A percentile compares a stretch with the other conserved stretches of the same genome.
Conservation (phyloP, 2,329 filamentous ascomycete genomes). For the Fusarium fujikuroi region DNA sequence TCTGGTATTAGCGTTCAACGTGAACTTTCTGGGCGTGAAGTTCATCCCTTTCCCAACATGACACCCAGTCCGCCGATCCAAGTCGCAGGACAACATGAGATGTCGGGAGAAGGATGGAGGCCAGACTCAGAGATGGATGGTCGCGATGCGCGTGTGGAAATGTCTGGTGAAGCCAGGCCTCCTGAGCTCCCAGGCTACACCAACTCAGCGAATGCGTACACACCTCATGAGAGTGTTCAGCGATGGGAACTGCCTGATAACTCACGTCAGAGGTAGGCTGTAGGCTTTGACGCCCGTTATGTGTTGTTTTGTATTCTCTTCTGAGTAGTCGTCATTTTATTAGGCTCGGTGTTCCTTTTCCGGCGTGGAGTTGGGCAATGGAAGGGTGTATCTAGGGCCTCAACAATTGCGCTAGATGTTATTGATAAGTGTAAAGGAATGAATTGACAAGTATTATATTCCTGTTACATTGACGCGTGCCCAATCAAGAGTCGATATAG, state of each 20-base stretch:
- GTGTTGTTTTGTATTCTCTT: not conserved
- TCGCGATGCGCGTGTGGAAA: constrained; percentile 29
- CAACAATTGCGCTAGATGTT: not conserved
- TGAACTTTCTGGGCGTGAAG: constrained; percentile 30
- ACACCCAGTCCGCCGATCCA: constrained; percentile 31
- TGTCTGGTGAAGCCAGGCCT: constrained; percentile 27
- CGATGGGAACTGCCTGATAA: constrained; percentile 42
- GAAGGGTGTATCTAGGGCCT: not conserved
- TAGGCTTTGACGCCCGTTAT: accelerated
- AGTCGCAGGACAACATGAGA: constrained; percentile 39
- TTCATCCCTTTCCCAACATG: constrained; percentile 21
- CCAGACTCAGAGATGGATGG: constrained; percentile 39
- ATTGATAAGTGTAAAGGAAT: not conserved
- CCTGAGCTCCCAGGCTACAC: constrained; percentile 29
- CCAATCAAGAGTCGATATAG: too few species aligned
- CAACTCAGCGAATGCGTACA: constrained; percentile 27
- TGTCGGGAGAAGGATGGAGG: constrained; percentile 30
- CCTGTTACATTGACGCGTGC: too few species aligned
- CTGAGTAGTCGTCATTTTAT: not conserved
- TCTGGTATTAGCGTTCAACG: constrained; percentile 22
- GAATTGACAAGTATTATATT: not conserved
- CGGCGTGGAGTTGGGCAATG: not conserved
- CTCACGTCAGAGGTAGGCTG: constrained; percentile 4
- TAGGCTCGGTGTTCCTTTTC: not conserved
- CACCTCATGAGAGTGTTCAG: constrained; percentile 10